phyloP scores from a whole-genome alignment of 345 rosid species.

The Odontarrhena argentea region DNA sequence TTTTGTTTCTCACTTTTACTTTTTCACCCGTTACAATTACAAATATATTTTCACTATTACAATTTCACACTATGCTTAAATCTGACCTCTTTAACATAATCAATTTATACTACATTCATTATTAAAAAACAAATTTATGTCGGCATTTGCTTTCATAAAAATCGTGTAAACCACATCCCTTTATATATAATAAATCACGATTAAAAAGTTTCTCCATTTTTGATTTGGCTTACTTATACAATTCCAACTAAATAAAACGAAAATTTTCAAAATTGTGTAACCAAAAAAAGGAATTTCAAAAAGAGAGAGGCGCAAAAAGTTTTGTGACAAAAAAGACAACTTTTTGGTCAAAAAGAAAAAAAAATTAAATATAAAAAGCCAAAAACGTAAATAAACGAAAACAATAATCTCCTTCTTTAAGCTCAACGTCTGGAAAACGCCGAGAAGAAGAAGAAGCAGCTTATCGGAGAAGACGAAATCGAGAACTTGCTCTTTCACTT shows the following conservation, averaged over 20 bases:
- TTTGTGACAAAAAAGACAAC: slow-evolving; percentile 16
- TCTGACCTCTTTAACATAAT: background rate
- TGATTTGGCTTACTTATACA: background rate
- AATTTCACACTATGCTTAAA: background rate
- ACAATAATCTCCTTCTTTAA: background rate
- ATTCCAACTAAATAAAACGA: background rate
- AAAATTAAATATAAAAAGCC: background rate
- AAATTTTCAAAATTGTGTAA: background rate
- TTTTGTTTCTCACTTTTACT: background rate
- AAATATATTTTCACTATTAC: background rate
- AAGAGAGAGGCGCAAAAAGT: slow-evolving; percentile 34
- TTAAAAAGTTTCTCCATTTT: background rate
- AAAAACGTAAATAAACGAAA: slow-evolving; percentile 4
- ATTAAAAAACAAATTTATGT: background rate
- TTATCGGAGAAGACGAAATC: slow-evolving; percentile 1
- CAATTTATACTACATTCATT: background rate
- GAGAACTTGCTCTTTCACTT: background rate
- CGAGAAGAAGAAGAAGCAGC: background rate
- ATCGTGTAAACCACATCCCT: slow-evolving; percentile 12
- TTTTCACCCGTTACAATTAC: slow-evolving; percentile 12
- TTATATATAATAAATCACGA: background rate
- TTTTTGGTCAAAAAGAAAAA: slow-evolving; percentile 5
- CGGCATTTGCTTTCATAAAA: background rate
- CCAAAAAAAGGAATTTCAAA: background rate
- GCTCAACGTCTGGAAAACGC: slow-evolving; percentile 28